phyloP scores from a whole-genome alignment of 108 stramenopile genomes.

The Cylindrotheca fusiformis region DNA sequence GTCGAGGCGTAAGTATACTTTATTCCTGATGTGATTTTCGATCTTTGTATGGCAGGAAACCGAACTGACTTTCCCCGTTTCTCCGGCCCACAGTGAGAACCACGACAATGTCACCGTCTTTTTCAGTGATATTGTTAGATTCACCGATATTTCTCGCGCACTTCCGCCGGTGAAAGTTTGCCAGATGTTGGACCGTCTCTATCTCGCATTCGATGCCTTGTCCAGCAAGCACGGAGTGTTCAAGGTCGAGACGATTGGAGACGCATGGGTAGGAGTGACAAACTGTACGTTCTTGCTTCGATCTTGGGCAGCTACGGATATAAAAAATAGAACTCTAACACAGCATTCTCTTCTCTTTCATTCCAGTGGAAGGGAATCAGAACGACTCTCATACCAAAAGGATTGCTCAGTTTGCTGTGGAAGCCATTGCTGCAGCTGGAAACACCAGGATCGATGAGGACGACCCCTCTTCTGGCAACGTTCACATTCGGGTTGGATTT shows the following conservation, averaged over 20 bases:
- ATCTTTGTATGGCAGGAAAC: background rate
- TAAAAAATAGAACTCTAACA: background rate
- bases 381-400: slow-evolving; percentile 47
- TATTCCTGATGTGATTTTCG: background rate
- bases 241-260: slow-evolving; percentile 64
- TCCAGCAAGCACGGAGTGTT: slow-evolving; percentile 46
- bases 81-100: background rate
- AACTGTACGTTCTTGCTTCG: background rate
- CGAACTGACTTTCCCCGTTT: background rate
- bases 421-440: slow-evolving; percentile 35
- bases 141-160: slow-evolving; percentile 36
- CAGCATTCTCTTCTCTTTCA: background rate
- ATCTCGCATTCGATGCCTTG: slow-evolving; percentile 36
- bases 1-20: slow-evolving; percentile 31
- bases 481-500: slow-evolving; percentile 52
- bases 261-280: slow-evolving; percentile 37
- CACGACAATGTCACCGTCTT: slow-evolving; percentile 28
- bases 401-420: slow-evolving; percentile 47
- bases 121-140: slow-evolving; percentile 49
- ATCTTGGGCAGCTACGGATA: background rate
- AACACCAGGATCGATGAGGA: slow-evolving; percentile 34
- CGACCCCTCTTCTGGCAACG: slow-evolving; percentile 28
- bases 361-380: slow-evolving; percentile 25
- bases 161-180: slow-evolving; percentile 37
- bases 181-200: slow-evolving; percentile 47